Evolutionary conservation across 2,329 filamentous ascomycete genomes (phyloP).

Genomic region (Sporothrix euskadiensis): DNA sequence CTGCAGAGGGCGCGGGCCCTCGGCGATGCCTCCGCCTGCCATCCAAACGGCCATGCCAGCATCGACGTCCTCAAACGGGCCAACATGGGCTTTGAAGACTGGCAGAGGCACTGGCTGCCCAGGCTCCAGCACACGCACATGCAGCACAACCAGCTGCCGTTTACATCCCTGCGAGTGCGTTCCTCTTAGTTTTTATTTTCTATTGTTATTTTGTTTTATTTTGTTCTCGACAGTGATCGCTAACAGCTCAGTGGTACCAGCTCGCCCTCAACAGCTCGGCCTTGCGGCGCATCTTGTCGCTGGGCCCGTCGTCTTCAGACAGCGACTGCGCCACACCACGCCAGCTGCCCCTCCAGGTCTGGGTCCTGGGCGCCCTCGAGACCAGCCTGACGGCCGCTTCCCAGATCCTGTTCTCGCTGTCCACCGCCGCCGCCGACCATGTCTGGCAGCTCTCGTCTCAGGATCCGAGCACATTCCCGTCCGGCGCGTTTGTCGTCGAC

Average conservation of each 20-base stretch:
- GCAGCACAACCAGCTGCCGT: slow-evolving; percentile 23
- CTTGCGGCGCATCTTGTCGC: not conserved
- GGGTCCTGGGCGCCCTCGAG: slow-evolving; percentile 14
- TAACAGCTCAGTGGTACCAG: slow-evolving; percentile 14
- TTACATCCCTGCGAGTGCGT: slow-evolving; percentile 1
- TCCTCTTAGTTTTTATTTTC: no score
- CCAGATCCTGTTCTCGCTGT: slow-evolving; percentile 12
- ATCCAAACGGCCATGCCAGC: no score
- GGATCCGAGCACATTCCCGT: slow-evolving; percentile 3
- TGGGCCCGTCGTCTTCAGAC: not conserved
- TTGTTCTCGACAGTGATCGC: not conserved
- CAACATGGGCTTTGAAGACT: slow-evolving; percentile 22
- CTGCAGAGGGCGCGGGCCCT: not conserved
- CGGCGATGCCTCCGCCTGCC: no score
- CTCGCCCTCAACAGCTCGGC: slow-evolving; percentile 13
- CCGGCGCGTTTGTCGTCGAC: not conserved
- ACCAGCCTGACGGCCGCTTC: slow-evolving; percentile 8
- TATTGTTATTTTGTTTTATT: not conserved
- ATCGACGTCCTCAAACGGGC: slow-evolving; percentile 16
- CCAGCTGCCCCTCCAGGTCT: not conserved
- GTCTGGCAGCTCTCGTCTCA: slow-evolving; percentile 9
- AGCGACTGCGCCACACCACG: not conserved
- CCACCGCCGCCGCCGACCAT: not conserved
- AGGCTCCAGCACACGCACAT: slow-evolving; percentile 12
- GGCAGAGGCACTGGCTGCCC: slow-evolving; percentile 12